Evolutionary conservation across 2,329 filamentous ascomycete species (phyloP), one percentile per base, ranked within the genome.

Genomic region (Fusarium sp.): DNA sequence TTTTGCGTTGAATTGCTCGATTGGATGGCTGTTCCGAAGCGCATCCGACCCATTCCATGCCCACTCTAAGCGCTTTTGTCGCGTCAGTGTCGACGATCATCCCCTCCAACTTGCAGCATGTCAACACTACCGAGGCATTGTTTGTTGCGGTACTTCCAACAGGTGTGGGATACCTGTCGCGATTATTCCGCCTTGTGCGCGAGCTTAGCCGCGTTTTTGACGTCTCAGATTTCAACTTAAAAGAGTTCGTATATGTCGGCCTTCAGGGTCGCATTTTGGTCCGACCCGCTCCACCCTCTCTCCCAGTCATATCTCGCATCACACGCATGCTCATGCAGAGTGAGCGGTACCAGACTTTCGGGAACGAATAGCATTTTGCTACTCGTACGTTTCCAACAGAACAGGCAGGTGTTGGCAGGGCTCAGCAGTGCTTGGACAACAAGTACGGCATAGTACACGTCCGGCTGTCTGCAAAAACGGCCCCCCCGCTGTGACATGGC

Each of bases 261-360:
- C 62, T 35, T 32, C 40, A 46, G 53, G 43, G 62, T 65, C 58
- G 56, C 71, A 65, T 58, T 65, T 51, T 52, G 46, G 45, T 62
- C 44, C 56, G 43, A 62, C 55, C 43, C 59, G 47, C 54, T 41
- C 52, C 54, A 37, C 35, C 50, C 49, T 39, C 48, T 68, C 58
- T 57, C 30, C 48, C 52, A 70, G 63, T 61, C 66, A 60, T 52
- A 65, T 68, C 48, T 65, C 54, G 43, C 56, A 55, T 56, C 58
- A 63, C 60, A 63, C 51, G 28, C 60, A 63, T 68, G 52, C 48
- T 72, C 58, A 75, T 75, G 73, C 72, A 75, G 56, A 70, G 55
- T 68, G 70, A 60, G 74, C 74, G 74, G 71, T 75, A 75, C 75
- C 76, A 71, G 62, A 72, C 64, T 68, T 54, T 71, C 70, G 76